Evolutionary conservation across 2,329 filamentous ascomycete genomes (phyloP), one percentile per base, ranked within the genome.

Genomic region (Arachnopeziza araneosa): DNA sequence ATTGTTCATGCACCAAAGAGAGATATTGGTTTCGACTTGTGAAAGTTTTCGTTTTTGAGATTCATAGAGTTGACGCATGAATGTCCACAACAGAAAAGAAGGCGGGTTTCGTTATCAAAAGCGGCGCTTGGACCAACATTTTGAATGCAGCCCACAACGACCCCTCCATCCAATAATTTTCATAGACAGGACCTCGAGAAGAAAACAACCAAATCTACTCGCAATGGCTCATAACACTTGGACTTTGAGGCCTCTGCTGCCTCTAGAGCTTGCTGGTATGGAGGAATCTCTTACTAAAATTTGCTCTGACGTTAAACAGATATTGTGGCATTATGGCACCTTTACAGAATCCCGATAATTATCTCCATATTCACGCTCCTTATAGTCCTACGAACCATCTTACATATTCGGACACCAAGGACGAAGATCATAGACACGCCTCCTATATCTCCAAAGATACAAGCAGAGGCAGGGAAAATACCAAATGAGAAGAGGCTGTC

Each of bases 391-490:
- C 22, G 49, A 26, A 57, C 23, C 22, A 10, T 7, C 24, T 14
- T 50, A 17, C 55, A 51, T 10, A 12, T 51, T 24, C 22, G 36
- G n/a, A 23, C 10, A 21, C 19, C 44, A 19, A 50, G 48, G 22
- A 32, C 23, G 14, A 6, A 52, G 19, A 26, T 57, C 24, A 30
- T 26, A 50, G 24, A 30, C 10, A 52, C 44, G 19, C 23, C 44
- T 1, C 65, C 65, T 2, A 36, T 61, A 19, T 70, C 66, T 6
- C 69, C 69, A 36, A 48, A 54, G 1, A 23, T 68, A 12, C 49
- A 57, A 49, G 55, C 64, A 10, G 56, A 63, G 53, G 68, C 70
- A 57, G 65, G 69, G 48, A 69, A 68, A 57, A 19, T 62, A 17
- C 53, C 58, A 7, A 24, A 23, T n/a, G 68, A 67, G n/a, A 68